Evolutionary conservation across 306 rosid genomes (phyloP), one percentile per base, ranked within the genome.

Genomic region (Arachis hypogaea): DNA sequence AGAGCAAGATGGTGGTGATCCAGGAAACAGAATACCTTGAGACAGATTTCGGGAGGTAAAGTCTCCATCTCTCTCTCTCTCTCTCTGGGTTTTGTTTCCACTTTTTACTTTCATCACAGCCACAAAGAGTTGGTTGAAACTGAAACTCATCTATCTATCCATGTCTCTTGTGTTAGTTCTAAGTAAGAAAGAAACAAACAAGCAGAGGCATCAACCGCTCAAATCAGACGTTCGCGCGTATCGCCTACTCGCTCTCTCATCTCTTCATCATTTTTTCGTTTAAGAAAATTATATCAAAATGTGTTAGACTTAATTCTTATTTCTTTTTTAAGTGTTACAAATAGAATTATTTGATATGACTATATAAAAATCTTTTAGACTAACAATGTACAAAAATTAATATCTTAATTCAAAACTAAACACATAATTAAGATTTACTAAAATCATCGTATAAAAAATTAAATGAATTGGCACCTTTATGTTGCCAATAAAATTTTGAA

Each of bases 11-110:
- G 78, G n/a, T 68, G 87, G 49, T 82, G 44, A 50, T 90, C 93
- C 83, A 88, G 85, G 71, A 83, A 78, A 74, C 84, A 78, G 76
- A 90, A 85, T 5, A 90, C 86, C 71, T 86, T 85, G 16, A 73
- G 63, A 65, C 72, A 83, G 51, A 90, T 69, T 71, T 90, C 96
- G 43, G 54, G n/a, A 5, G 92, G 96, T 54, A 90, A 78, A 7
- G 30, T 81, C 59, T 88, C 96, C 93, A 86, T 84, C 50, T 71
- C 61, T 47, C 68, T 3, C 2, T 4, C 47, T 59, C 9, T 8
- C 45, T 61, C 30, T 47, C 33, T 9, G 9, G 46, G 2, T 43
- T 43, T 72, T 55, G 52, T 42, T 54, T 59, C 40, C 11, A 66
- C 12, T 45, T 60, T 46, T 33, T 59, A 33, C 22, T 58, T 58